Conservation (phyloP, 169 alveolate species). For the Eimeria praecox region DNA sequence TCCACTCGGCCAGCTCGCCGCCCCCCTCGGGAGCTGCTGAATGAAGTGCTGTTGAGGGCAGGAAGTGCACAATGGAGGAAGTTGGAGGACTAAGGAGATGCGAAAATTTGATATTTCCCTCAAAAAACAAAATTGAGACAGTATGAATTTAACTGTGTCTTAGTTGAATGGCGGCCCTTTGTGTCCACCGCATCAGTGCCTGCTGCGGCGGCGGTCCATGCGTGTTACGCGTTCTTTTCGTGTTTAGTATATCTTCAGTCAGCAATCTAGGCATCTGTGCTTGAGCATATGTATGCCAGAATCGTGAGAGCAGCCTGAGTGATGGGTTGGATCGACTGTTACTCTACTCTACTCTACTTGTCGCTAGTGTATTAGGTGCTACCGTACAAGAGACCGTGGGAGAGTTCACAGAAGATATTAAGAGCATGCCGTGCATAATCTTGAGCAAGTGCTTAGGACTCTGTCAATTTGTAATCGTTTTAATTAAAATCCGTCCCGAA, state of each 20-base stretch:
- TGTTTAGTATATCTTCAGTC: neutral
- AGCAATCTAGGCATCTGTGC: neutral
- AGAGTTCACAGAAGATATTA: neutral
- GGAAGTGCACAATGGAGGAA: neutral
- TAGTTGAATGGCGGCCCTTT: neutral
- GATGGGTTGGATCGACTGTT: neutral
- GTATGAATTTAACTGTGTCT: neutral
- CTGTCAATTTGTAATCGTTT: too few relatives aligned
- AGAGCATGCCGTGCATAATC: too few relatives aligned
- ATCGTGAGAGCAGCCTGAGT: neutral
- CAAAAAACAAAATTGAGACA: neutral
- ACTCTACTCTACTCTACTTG: too few relatives aligned
- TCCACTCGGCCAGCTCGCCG: neutral
- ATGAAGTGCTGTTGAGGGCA: neutral
- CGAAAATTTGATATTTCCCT: neutral
- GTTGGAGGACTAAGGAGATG: neutral
- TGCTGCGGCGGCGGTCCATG: neutral
- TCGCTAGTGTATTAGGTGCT: neutral
- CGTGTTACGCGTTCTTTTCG: neutral
- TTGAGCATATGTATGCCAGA: neutral
- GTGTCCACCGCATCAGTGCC: neutral
- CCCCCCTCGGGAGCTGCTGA: neutral
- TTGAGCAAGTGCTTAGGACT: neutral
- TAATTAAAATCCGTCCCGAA: too few relatives aligned
- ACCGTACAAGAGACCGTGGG: neutral